Base-by-base conservation (phyloP, 1,284 basidiomycete genomes). In the Ceratobasidium sp. region DNA sequence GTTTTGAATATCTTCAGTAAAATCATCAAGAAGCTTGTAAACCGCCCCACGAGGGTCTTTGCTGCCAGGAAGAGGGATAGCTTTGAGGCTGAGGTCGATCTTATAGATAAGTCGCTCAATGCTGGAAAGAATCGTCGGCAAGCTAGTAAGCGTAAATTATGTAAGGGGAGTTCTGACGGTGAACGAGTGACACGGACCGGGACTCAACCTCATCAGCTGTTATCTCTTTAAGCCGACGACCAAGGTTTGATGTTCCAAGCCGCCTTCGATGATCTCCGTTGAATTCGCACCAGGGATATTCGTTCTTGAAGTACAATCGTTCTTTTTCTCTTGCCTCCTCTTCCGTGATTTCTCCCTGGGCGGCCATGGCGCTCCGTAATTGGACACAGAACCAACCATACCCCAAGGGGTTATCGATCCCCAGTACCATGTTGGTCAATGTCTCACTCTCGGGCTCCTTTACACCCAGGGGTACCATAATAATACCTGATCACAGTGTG, bases 331-430 rank as follows among this genome's bases (percentile, higher is more conserved):
- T 84, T 0, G 86, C 84, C 19, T 84, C 84, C 0, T 79, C 69
- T 7, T 81, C 80, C 0, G 85, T 81, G 4, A 86, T 81, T 0
- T 81, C 81, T 8, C 79, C 78, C 11, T 79, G 78, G 0, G 90
- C 86, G 75, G 90, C 87, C 1, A 81, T 83, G 76, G 91, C 90
- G 73, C 90, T 86, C 0, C 89, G 88, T n/a, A 91, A 87, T 47
- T 89, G 88, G 47, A 90, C 89, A 60, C 89, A 91, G 76, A 88
- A 91, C 77, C 91, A 92, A 0, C 91, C 91, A 63, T 89, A 89
- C 17, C 79, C 84, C 11, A 90, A n/a, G 83, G 1, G 44, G 75
- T 75, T 89, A 80, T 83, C 1, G 86, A 84, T n/a, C 84, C 81
- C 89, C 90, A 91, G 48, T 78, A 76, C n/a, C n/a, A n/a, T n/a